Evolutionary conservation across 2,329 filamentous ascomycete species (phyloP).

Genomic region (Botrytis sinoallii): DNA sequence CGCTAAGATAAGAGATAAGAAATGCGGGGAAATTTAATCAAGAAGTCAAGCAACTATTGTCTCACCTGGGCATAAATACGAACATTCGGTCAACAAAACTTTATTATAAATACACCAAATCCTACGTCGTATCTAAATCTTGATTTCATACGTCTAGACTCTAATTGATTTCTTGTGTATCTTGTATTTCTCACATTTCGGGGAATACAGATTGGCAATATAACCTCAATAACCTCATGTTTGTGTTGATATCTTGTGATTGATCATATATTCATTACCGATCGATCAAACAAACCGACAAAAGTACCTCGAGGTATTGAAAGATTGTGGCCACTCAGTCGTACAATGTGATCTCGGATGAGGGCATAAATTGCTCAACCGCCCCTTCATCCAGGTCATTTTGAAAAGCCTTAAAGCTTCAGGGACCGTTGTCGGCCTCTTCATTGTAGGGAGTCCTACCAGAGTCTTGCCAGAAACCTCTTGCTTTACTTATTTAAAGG

Average conservation of each 20-base stretch:
- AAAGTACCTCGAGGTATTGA: neutral
- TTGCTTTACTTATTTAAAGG: neutral
- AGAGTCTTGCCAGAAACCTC: neutral
- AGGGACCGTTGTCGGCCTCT: neutral
- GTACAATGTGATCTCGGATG: slow-evolving; percentile 17
- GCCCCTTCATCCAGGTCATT: neutral
- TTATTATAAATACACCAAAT: neutral
- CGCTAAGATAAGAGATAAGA: slow-evolving; percentile 18
- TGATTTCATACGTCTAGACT: neutral
- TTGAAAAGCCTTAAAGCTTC: neutral
- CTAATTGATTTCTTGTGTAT: neutral
- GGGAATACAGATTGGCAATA: slow-evolving; percentile 14
- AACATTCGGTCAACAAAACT: neutral
- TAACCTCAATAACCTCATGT: slow-evolving; percentile 1
- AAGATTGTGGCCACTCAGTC: neutral
- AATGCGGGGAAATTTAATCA: slow-evolving; percentile 9
- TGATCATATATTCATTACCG: slow-evolving; percentile 6
- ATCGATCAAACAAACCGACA: slow-evolving; percentile 1
- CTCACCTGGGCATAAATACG: neutral
- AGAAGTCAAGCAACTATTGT: neutral
- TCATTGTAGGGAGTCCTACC: neutral
- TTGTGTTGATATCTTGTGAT: neutral
- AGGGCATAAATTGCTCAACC: slow-evolving; percentile 17
- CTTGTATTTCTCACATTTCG: neutral
- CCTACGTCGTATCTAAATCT: neutral